Percentiles rank a stretch among this genome's conserved stretches.
These are phyloP conservation scores for Quercus rubra DNA, from an alignment of 306 rosid genomes.

Conservation along the genomic window DNA sequence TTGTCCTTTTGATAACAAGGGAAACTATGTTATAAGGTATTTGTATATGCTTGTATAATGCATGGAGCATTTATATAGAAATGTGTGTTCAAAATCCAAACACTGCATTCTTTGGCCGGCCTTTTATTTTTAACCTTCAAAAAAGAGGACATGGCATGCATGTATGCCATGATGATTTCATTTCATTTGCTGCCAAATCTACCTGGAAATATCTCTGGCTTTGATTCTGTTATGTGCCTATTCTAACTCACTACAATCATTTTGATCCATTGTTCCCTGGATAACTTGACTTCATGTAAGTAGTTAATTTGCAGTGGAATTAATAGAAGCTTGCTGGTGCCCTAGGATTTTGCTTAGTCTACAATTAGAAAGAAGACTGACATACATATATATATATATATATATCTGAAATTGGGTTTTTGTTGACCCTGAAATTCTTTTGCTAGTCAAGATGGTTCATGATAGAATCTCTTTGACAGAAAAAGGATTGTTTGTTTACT, in stretches of 20 bases:
- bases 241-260: background rate
- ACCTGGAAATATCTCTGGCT: background rate
- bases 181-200: constrained; percentile 7
- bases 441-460: background rate
- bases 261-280: background rate
- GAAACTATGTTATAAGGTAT: constrained; percentile 93
- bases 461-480: background rate
- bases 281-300: background rate
- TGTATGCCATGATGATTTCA: background rate
- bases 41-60: background rate
- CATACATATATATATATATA: background rate
- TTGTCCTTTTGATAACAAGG: constrained; percentile 65
- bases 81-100: background rate
- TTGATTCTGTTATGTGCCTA: background rate
- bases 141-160: background rate
- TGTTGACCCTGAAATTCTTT: background rate
- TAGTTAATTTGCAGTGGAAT: constrained; percentile 4
- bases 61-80: background rate
- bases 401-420: background rate
- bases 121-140: background rate
- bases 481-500: background rate
- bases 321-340: constrained; percentile 6
- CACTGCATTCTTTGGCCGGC: background rate
- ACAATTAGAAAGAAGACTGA: constrained; percentile 4
- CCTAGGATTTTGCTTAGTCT: background rate